Evolutionary conservation across 495 filamentous ascomycete genomes (phyloP), one percentile per base, ranked within the genome.

Genomic region (Talaromyces wortmannii): DNA sequence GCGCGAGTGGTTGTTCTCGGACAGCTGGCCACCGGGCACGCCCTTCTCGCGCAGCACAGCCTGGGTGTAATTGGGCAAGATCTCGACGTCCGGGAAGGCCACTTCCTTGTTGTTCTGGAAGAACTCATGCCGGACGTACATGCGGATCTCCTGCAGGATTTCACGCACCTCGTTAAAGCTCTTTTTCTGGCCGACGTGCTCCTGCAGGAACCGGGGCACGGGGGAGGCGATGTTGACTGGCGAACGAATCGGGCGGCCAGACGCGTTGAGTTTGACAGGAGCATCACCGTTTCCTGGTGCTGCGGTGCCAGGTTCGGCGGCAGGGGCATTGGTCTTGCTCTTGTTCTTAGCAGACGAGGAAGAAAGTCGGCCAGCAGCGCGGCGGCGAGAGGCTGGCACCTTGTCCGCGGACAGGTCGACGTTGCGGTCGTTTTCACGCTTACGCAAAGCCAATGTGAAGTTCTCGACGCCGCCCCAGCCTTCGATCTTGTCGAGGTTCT

Each of bases 31-130:
- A 16, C n/a, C 7, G 16, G 44, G 13, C 10, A 15, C 16, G 11
- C 44, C 33, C 61, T 56, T 29, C 50, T 59, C 45, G 51, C 57
- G 30, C 55, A 50, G 1, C 5, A 55, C 8, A 40, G 57, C 50
- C 33, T 56, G 56, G 31, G 53, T 42, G 52, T 84, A 83, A 23
- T 72, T 74, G 5, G 86, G 85, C 16, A 90, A 65, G 31, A 90
- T 78, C 63, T 89, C 86, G 33, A 90, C 76, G 59, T 87, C 85
- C 0, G 86, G 86, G 43, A 89, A 83, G 10, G 57, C 55, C 1
- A 63, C 55, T 33, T 58, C 12, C 31, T 56, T 18, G n/a, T 53
- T 30, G 42, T 36, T 36, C 10, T 23, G 36, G 30, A 57, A 43
- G 17, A 45, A 36, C 18, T 56, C 58, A 11, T 57, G 15, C 10